Evolutionary conservation across 257 asterid species (phyloP).

Genomic region (Prunella vulgaris): DNA sequence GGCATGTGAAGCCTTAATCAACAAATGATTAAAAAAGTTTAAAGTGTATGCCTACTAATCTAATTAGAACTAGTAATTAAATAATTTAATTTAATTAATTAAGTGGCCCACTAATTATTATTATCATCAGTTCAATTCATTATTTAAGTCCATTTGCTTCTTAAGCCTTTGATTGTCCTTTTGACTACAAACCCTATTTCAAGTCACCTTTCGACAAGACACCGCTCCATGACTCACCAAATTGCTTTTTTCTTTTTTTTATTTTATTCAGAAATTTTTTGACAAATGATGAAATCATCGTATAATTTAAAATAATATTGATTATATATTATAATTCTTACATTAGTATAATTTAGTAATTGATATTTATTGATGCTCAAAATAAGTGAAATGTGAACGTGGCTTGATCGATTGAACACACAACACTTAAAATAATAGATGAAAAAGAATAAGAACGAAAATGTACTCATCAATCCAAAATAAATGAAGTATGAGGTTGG

Average conservation of each 20-base stretch:
- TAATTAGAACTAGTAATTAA: conserved; percentile 37
- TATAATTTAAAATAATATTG: no score
- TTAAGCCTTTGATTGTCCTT: conserved; percentile 39
- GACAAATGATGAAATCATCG: no score
- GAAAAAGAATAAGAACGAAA: no score
- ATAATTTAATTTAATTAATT: conserved; percentile 24
- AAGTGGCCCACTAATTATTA: conserved; percentile 32
- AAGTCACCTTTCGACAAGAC: conserved; percentile 40
- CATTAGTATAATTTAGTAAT: no score
- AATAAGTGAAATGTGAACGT: no score
- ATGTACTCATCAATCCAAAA: no score
- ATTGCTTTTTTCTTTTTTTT: conserved; percentile 17
- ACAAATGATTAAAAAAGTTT: conserved; percentile 31
- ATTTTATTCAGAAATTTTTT: no score
- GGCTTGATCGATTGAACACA: no score
- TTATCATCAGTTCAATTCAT: background rate
- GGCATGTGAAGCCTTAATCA: conserved; percentile 57
- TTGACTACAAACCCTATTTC: conserved; percentile 59
- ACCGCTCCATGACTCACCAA: conserved; percentile 40
- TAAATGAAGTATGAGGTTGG: no score
- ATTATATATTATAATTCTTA: no score
- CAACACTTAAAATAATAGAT: no score
- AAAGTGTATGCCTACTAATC: conserved; percentile 25
- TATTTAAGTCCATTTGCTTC: background rate
- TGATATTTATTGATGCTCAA: no score